Percentiles rank a stretch among this genome's conserved stretches.
Evolutionary conservation across 1,284 basidiomycete species (phyloP).

Genomic region (Dichomitus squalens): DNA sequence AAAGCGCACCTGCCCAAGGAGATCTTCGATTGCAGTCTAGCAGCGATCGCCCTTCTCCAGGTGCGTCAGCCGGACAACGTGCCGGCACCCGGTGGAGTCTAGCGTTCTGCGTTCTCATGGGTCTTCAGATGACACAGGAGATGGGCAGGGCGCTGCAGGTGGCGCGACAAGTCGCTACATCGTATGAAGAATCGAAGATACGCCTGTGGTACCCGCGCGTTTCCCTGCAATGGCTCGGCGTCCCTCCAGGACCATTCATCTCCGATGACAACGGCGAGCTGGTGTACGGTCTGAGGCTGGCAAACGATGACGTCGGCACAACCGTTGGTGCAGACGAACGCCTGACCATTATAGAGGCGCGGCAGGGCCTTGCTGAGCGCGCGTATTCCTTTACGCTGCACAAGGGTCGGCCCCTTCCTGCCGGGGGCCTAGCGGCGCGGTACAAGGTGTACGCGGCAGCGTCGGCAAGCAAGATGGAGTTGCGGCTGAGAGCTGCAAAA

Average conservation of each 20-base stretch:
- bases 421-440: conserved; percentile 15
- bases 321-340: conserved; percentile 22
- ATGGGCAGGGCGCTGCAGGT: conserved; percentile 40
- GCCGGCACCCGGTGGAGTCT: neutral
- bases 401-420: conserved; percentile 16
- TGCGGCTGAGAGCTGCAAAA: conserved; percentile 6
- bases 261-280: conserved; percentile 39
- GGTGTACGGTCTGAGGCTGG: conserved; percentile 12
- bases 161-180: conserved; percentile 36
- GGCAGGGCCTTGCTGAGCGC: conserved; percentile 31
- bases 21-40: conserved; percentile 41
- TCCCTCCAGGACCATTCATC: conserved; percentile 43
- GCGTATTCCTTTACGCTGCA: conserved; percentile 20
- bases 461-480: conserved; percentile 11
- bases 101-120: neutral
- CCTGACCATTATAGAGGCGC: conserved; percentile 31
- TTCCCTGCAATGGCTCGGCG: conserved; percentile 49
- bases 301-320: conserved; percentile 22
- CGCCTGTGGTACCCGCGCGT: conserved; percentile 49
- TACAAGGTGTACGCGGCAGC: conserved; percentile 12
- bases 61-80: conserved; percentile 28
- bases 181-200: conserved; percentile 38
- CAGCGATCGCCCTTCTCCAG: conserved; percentile 48
- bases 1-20: conserved; percentile 34
- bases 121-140: conserved; percentile 48